Conservation (phyloP, 352 stramenopile species). For the Phytophthora ramorum region DNA sequence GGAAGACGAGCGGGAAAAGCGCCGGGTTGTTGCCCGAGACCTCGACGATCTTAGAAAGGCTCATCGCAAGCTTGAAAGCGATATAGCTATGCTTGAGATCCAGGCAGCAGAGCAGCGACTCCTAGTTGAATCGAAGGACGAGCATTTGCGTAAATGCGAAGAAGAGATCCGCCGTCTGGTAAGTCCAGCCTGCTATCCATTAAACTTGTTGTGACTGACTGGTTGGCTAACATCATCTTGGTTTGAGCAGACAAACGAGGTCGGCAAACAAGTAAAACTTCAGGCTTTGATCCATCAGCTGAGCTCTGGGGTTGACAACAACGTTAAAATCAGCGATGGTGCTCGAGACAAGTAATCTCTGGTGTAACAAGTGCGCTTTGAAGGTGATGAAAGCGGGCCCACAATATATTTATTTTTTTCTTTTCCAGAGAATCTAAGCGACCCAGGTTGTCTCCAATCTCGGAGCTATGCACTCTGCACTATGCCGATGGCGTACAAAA, state of each 20-base stretch:
- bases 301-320: slow-evolving; percentile 66
- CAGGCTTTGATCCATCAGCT: slow-evolving; percentile 87
- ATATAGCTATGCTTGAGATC: slow-evolving; percentile 69
- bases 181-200: slow-evolving; percentile 16
- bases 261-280: slow-evolving; percentile 82
- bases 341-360: slow-evolving; percentile 57
- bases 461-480: slow-evolving; percentile 5
- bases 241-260: slow-evolving; percentile 63
- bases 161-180: slow-evolving; percentile 78
- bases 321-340: slow-evolving; percentile 48
- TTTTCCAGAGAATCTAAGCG: slow-evolving; percentile 25
- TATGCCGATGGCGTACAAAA: slow-evolving; percentile 15
- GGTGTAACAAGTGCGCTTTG: slow-evolving; percentile 5
- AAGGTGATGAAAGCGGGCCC: slow-evolving; percentile 16
- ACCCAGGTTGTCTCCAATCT: slow-evolving; percentile 16
- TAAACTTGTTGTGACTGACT: not conserved
- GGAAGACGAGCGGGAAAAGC: slow-evolving; percentile 72
- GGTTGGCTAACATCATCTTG: slow-evolving; percentile 3
- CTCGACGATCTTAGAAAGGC: slow-evolving; percentile 74
- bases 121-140: slow-evolving; percentile 64
- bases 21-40: slow-evolving; percentile 48
- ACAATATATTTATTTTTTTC: slow-evolving; percentile 48
- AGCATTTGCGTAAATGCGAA: slow-evolving; percentile 68
- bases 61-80: slow-evolving; percentile 70
- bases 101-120: slow-evolving; percentile 66